phyloP scores from a whole-genome alignment of 2,329 filamentous ascomycete genomes.

The Trichoderma sp. region DNA sequence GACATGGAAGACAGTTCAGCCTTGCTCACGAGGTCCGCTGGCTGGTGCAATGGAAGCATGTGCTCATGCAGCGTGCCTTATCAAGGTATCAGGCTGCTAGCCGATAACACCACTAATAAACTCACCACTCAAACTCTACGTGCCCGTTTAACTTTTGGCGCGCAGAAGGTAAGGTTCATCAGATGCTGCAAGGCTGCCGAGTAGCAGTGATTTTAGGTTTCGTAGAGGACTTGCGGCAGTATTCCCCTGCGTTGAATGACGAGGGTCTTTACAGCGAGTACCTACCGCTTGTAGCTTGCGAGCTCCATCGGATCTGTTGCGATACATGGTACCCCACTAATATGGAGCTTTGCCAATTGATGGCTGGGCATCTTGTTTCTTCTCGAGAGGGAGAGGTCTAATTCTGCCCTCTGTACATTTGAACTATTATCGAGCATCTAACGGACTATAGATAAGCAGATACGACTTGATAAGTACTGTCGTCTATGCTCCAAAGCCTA shows the following conservation, averaged over 20 bases:
- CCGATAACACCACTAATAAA: conserved; percentile 11
- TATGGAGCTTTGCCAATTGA: background rate
- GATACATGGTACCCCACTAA: background rate
- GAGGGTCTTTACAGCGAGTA: background rate
- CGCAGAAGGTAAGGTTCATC: background rate
- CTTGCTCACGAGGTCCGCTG: conserved; percentile 25
- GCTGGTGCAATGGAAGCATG: conserved; percentile 19
- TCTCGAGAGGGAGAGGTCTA: background rate
- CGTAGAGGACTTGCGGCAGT: background rate
- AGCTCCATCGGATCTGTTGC: background rate
- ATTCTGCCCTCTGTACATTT: background rate
- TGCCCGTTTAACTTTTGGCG: background rate
- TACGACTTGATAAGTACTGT: background rate
- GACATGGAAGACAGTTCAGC: background rate
- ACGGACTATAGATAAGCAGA: too few species aligned
- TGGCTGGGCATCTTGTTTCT: background rate
- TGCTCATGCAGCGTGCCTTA: conserved; percentile 14
- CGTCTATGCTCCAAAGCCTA: background rate
- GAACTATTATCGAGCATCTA: background rate
- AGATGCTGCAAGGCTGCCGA: background rate
- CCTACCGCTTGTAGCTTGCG: background rate
- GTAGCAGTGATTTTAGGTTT: background rate
- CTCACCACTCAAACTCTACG: background rate
- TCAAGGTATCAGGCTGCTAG: background rate
- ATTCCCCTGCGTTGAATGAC: background rate